A percentile compares a stretch with the other conserved stretches of the same genome.
These are phyloP conservation scores for Pisolithus microcarpus DNA, from an alignment of 768 basidiomycete species.

Conservation along the genomic window DNA sequence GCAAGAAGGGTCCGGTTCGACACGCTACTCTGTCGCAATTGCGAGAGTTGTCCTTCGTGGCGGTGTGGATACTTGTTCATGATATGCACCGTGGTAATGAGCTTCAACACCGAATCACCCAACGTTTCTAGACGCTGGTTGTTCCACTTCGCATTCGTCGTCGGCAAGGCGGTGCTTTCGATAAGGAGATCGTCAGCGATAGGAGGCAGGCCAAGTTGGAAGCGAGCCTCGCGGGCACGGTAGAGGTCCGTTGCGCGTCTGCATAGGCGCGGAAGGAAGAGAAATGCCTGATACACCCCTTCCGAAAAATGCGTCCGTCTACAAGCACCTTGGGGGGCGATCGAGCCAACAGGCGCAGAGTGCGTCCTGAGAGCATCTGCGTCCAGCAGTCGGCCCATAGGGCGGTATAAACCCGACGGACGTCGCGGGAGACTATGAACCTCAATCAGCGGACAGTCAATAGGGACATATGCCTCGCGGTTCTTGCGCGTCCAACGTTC, in stretches of 20 bases:
- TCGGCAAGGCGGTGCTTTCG: slow-evolving; percentile 73
- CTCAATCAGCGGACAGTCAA: slow-evolving; percentile 59
- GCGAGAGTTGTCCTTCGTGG: slow-evolving; percentile 78
- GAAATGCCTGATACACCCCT: slow-evolving; percentile 44
- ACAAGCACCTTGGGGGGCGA: slow-evolving; percentile 42
- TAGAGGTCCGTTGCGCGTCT: slow-evolving; percentile 61
- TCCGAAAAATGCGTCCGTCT: slow-evolving; percentile 48
- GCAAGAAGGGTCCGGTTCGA: slow-evolving; percentile 65
- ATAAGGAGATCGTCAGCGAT: slow-evolving; percentile 52
- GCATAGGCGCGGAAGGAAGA: slow-evolving; percentile 58
- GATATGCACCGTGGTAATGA: slow-evolving; percentile 68
- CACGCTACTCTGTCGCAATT: slow-evolving; percentile 55
- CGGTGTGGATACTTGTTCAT: slow-evolving; percentile 69
- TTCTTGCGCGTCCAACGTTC: slow-evolving; percentile 48
- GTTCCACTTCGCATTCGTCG: slow-evolving; percentile 53
- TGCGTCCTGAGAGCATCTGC: slow-evolving; percentile 22
- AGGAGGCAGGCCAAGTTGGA: slow-evolving; percentile 53
- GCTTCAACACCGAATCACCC: slow-evolving; percentile 76
- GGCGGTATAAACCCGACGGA: slow-evolving; percentile 34
- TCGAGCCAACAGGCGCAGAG: slow-evolving; percentile 22
- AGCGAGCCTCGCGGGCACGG: slow-evolving; percentile 45
- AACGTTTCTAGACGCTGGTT: slow-evolving; percentile 86
- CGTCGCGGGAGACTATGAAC: slow-evolving; percentile 36
- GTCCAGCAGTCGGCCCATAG: slow-evolving; percentile 16
- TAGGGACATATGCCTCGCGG: slow-evolving; percentile 38